Evolutionary conservation across 140 eudicot genomes (phyloP), one percentile per base, ranked within the genome.

Genomic region (Oenanthe javanica): DNA sequence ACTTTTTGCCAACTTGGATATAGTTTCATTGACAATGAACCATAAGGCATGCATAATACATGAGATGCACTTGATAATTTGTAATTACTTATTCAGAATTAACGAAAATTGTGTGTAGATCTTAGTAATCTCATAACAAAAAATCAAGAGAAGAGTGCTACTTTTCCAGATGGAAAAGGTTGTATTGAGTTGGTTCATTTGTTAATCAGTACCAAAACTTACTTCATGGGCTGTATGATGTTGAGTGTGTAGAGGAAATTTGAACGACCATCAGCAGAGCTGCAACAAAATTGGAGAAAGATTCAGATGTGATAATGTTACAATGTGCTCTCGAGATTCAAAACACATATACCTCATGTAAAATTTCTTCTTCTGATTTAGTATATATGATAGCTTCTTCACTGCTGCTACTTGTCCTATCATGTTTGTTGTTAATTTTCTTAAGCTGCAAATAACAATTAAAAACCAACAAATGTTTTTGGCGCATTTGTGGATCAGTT

Each of bases 301-400:
- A 82, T 76, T 86, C 80, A 85, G 76, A 47, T 61, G 27, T 25
- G 25, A 13, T 6, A 9, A 75, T 36, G 4, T 25, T 25, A 67
- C 45, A 67, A 13, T 23, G 12, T 21, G 45, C 0, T 67, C 50
- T 23, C 50, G 19, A 19, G n/a, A 75, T 18, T 25, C 1, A 76
- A 25, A 40, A 52, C 77, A 52, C 11, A 76, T 59, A 19, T 79
- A 95, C 99, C 90, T 95, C 84, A 52, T 86, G 89, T 69, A 95
- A 89, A 64, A 92, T 78, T 87, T 96, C 97, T n/a, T 96, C 99
- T 83, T 96, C 97, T 31, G 93, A 86, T 88, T 93, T 96, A 71
- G 83, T 25, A 81, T 87, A 96, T 31, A 93, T 86, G 59, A 91
- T 83, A 79, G 84, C 89, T 79, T 95, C 97, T 36, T 88, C 92